phyloP scores from a whole-genome alignment of 2,329 filamentous ascomycete genomes.

The Hypoxylon sp. region DNA sequence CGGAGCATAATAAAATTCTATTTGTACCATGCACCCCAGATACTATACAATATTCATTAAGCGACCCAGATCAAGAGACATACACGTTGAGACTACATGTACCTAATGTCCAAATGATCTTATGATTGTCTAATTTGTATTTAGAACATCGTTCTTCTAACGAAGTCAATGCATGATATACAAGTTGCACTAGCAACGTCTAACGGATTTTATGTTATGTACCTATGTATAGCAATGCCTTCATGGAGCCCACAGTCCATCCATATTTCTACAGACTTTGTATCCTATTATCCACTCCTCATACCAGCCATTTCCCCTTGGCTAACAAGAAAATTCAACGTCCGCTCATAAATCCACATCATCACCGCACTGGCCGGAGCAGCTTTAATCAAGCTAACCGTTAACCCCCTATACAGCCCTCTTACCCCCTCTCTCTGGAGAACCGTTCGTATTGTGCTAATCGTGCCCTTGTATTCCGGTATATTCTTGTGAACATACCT shows the following conservation, averaged over 20 bases:
- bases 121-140: background rate
- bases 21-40: too few species aligned
- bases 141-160: background rate
- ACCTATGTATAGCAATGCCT: constrained; percentile 31
- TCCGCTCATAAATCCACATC: constrained; percentile 93
- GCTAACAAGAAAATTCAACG: constrained; percentile 71
- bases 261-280: background rate
- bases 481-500: constrained; percentile 90
- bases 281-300: constrained; percentile 2
- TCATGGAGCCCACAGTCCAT: constrained; percentile 2
- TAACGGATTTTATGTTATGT: constrained; percentile 23
- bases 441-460: constrained; percentile 77
- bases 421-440: constrained; percentile 79
- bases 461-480: constrained; percentile 82
- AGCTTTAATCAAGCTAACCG: constrained; percentile 91
- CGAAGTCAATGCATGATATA: constrained; percentile 22
- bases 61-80: background rate
- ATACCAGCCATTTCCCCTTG: constrained; percentile 47
- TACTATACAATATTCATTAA: background rate
- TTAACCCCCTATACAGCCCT: constrained; percentile 89
- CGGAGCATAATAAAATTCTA: background rate
- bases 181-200: constrained; percentile 21
- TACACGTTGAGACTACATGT: background rate
- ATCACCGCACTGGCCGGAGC: constrained; percentile 94
- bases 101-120: background rate